Base-by-base conservation (phyloP, 306 rosid genomes). In the Cucurbita argyrosperma region DNA sequence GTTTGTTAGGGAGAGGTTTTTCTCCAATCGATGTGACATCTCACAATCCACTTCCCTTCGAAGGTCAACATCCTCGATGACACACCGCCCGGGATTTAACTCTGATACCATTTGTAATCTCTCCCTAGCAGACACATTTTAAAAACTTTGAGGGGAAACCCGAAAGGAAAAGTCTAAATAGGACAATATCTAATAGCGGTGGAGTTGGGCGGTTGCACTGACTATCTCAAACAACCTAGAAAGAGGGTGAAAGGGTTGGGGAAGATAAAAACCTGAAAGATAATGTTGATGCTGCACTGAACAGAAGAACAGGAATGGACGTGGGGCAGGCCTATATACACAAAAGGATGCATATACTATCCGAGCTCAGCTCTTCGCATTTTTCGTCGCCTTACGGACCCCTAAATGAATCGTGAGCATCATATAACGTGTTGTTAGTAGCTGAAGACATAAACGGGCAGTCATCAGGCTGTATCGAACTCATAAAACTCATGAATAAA, bases 231-330 rank as follows among this genome's bases (percentile, higher is more conserved):
- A 70, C 74, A 51, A 70, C 45, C 57, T 15, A 70, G 38, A 69
- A 46, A 49, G 21, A 30, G 30, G 60, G 74, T 15, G 59, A 69
- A 68, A 8, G 46, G 15, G 59, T 13, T 50, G 74, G 10, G 30
- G 46, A 70, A 50, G 74, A 70, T 46, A 70, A 70, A 49, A 70
- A 70, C 74, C 74, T 51, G 60, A 70, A 70, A 70, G 60, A n/a
- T 1, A 30, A 70, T 35, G 60, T 37, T 50, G 60, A 26, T 70
- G 60, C 60, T 50, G 74, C 60, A 70, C 46, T 30, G 13, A 35
- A 70, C 46, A 30, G 59, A 70, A 30, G 59, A 70, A 35, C 74
- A 51, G 58, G 56, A 70, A 49, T 42, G 3, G 10, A 10, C 14
- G 42, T 15, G 16, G 60, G 16, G 60, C 45, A 50, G 74, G 38